These are phyloP conservation scores for Imleria badia DNA, from an alignment of 768 basidiomycete species.

Conservation along the genomic window DNA sequence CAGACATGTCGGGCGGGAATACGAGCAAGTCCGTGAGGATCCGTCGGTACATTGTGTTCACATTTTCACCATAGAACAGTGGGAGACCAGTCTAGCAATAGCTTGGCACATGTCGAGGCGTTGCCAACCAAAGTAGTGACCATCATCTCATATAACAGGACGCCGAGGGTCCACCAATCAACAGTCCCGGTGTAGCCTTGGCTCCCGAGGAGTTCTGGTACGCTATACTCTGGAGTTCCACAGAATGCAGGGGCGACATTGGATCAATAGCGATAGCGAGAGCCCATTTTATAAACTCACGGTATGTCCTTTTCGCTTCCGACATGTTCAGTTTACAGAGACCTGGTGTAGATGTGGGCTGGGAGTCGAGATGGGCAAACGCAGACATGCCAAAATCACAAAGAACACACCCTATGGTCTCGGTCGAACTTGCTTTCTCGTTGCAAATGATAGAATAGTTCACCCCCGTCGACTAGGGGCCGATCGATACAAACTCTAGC, in stretches of 20 bases:
- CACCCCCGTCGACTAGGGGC: conserved; percentile 85
- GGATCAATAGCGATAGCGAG: conserved; percentile 1
- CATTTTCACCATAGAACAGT: conserved; percentile 98
- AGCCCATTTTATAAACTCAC: conserved; percentile 37
- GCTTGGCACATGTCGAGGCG: conserved; percentile 8
- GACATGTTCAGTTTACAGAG: conserved; percentile 97
- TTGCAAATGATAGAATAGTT: conserved; percentile 97
- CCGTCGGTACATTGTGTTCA: conserved; percentile 96
- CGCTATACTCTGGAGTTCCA: conserved; percentile 98
- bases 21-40: conserved; percentile 91
- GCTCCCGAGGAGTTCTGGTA: conserved; percentile 93
- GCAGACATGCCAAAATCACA: conserved; percentile 82
- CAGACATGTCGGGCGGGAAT: conserved; percentile 85
- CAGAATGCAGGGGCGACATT: conserved; percentile 71
- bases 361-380: background rate
- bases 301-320: conserved; percentile 96
- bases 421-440: conserved; percentile 96
- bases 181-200: conserved; percentile 98
- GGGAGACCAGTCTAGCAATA: conserved; percentile 80
- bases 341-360: conserved; percentile 37
- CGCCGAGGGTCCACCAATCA: conserved; percentile 99
- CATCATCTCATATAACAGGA: conserved; percentile 97
- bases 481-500: background rate
- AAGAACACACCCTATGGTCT: conserved; percentile 81
- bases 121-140: conserved; percentile 33